Evolutionary conservation across 805 yeast species (phyloP), one percentile per base, ranked within the genome.

Genomic region (Metschnikowia kunwiensis): DNA sequence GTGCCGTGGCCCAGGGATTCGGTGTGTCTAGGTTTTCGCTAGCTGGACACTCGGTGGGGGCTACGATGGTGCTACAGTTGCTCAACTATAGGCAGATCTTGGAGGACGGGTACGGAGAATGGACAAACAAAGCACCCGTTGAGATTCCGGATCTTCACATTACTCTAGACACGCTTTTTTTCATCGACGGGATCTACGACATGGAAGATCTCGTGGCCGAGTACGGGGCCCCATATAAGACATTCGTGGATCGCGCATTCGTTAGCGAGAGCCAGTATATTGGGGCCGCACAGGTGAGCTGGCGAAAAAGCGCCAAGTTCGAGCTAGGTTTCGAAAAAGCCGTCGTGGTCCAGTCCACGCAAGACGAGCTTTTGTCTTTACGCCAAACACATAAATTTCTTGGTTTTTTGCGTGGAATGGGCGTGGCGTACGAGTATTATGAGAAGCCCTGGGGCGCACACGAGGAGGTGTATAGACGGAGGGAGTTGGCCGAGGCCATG

Each of bases 1-100:
- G 52, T 24, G 40, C 49, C 5, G 46, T 74, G 11, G 31, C 39
- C 4, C 24, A 21, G n/a, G 22, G 42, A 3, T 34, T 28, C 67
- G 3, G 57, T 58, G 3, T 44, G 7, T 21, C 32, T 3, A 32
- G 43, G 5, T 20, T 56, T n/a, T 58, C 49, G 52, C 11, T 66
- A 0, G 64, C 75, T 8, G 96, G 95, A 0, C 95, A 86, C 60
- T 82, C 93, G 1, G 93, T 79, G 4, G 96, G 96, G 2, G 86
- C 89, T 1, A 78, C 84, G 1, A 52, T 84, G 30, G 62, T 72
- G 4, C 63, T 79, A 23, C 89, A 83, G 49, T 44, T 74, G n/a
- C 46, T 74, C 8, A 60, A 63, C 33, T 52, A 41, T 34, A 34
- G 26, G 12, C 43, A 50, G 20, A 49, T 61, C 4, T 20, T 59